Evolutionary conservation across 2,329 filamentous ascomycete genomes (phyloP).

Genomic region (Fusarium oligoseptatum): DNA sequence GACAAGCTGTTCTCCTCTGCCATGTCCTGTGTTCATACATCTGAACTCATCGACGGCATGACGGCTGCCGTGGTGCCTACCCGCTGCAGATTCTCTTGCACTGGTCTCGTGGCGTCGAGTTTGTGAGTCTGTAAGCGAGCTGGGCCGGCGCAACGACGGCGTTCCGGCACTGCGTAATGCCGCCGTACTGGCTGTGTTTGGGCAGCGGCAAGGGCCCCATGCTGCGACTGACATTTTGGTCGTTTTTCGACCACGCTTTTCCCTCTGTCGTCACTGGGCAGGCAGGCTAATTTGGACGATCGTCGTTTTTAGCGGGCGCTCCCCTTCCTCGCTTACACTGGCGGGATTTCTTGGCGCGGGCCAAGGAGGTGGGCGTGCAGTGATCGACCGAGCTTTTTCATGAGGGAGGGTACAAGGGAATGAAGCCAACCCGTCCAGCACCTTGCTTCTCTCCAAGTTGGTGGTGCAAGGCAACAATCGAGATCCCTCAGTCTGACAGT

Average conservation of each 20-base stretch:
- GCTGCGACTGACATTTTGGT: slow-evolving; percentile 26
- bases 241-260: slow-evolving; percentile 20
- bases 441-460: slow-evolving; percentile 32
- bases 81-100: slow-evolving; percentile 20
- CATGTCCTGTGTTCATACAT: not conserved
- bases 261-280: slow-evolving; percentile 39
- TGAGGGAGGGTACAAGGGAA: slow-evolving; percentile 36
- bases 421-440: slow-evolving; percentile 35
- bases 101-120: slow-evolving; percentile 19
- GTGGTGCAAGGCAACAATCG: slow-evolving; percentile 33
- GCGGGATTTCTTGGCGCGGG: slow-evolving; percentile 42
- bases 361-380: slow-evolving; percentile 33
- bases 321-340: slow-evolving; percentile 48
- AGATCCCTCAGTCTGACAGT: slow-evolving; percentile 34
- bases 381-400: slow-evolving; percentile 46
- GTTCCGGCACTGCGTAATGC: slow-evolving; percentile 36
- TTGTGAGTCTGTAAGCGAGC: slow-evolving; percentile 33
- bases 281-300: slow-evolving; percentile 48
- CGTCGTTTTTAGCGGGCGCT: slow-evolving; percentile 48
- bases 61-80: slow-evolving; percentile 12
- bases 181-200: slow-evolving; percentile 34
- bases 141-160: slow-evolving; percentile 27
- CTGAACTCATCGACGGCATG: not conserved
- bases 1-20: not conserved
- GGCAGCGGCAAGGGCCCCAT: slow-evolving; percentile 32